These are phyloP conservation scores for Neurospora sp. DNA, from an alignment of 495 filamentous ascomycete species.

Conservation along the genomic window DNA sequence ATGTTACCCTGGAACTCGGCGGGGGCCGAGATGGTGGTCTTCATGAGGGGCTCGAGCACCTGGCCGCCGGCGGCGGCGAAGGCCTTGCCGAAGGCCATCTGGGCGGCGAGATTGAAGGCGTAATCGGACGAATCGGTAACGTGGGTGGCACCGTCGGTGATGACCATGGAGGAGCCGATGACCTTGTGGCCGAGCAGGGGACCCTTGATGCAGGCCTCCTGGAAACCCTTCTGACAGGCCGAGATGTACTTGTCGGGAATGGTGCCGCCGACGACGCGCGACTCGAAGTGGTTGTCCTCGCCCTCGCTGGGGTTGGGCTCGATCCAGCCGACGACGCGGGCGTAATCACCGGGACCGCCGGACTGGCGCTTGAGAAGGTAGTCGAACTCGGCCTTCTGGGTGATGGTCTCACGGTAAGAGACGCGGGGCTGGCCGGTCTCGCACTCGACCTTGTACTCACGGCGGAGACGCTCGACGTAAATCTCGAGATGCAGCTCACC, in stretches of 20 bases:
- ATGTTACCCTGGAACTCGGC: slow-evolving; percentile 98
- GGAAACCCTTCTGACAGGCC: slow-evolving; percentile 94
- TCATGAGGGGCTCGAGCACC: slow-evolving; percentile 95
- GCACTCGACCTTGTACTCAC: slow-evolving; percentile 94
- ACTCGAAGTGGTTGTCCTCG: slow-evolving; percentile 73
- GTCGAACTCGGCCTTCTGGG: slow-evolving; percentile 67
- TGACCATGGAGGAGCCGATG: slow-evolving; percentile 77
- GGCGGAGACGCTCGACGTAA: slow-evolving; percentile 95
- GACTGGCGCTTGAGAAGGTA: slow-evolving; percentile 93
- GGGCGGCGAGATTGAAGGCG: slow-evolving; percentile 94
- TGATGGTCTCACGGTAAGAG: slow-evolving; percentile 93
- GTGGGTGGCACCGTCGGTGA: slow-evolving; percentile 96
- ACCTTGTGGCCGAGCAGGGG: slow-evolving; percentile 91
- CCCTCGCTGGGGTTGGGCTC: slow-evolving; percentile 64
- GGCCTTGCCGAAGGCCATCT: slow-evolving; percentile 94
- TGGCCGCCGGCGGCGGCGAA: slow-evolving; percentile 69
- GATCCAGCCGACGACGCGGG: slow-evolving; percentile 85
- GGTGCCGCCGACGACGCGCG: slow-evolving; percentile 75
- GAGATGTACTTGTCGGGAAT: slow-evolving; percentile 95
- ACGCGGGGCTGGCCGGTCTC: slow-evolving; percentile 95
- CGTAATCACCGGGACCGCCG: slow-evolving; percentile 92
- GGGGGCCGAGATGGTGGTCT: slow-evolving; percentile 89
- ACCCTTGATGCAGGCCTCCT: slow-evolving; percentile 72
- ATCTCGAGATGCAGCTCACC: slow-evolving; percentile 95
- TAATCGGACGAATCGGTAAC: slow-evolving; percentile 97